Base-by-base conservation (phyloP, 352 stramenopile species). In the Pythium diclinum region DNA sequence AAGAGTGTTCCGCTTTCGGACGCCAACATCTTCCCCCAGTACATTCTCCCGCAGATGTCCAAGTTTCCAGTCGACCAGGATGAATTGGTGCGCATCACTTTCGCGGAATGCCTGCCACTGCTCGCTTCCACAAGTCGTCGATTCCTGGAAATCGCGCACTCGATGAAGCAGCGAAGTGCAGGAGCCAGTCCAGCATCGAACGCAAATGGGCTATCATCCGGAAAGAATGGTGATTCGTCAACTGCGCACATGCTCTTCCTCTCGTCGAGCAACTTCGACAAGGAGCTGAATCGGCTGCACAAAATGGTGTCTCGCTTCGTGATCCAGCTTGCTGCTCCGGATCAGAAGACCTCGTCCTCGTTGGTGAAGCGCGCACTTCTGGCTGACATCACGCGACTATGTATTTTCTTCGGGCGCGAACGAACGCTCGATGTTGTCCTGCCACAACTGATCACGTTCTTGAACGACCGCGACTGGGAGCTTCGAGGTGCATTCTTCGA, bases 351-450 rank as follows among this genome's bases (percentile, higher is more conserved):
- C 13, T 93, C 94, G 49, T 98, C 96, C 21, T 94, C 93, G 30
- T 78, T 98, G 38, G 88, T 97, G 14, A 99, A 99, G 69, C 92
- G 89, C 28, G 91, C 94, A 19, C 70, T 99, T n/a, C 78, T 99
- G 23, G 69, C 84, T 16, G 91, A 98, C 69, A 95, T 99, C 49
- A 95, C 91, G n/a, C 81, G 92, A 10, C 78, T 99, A 9, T 99
- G 96, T 55, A 88, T 97, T 19, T 99, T 99, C 71, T 99, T 99
- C 73, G 96, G 95, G 0, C 85, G 88, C 38, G 96, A 99, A 59
- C 83, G 89, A 32, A 97, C 94, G 2, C 83, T 98, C 49, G 91
- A 97, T 48, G 96, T 98, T 36, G 94, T 99, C 13, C 65, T 99
- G 33, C 96, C 97, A 17, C 94, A 98, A 65, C 80, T 99, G 14